Evolutionary conservation across 179 eudicot genomes (phyloP).

Genomic region (Dionaea muscipula): DNA sequence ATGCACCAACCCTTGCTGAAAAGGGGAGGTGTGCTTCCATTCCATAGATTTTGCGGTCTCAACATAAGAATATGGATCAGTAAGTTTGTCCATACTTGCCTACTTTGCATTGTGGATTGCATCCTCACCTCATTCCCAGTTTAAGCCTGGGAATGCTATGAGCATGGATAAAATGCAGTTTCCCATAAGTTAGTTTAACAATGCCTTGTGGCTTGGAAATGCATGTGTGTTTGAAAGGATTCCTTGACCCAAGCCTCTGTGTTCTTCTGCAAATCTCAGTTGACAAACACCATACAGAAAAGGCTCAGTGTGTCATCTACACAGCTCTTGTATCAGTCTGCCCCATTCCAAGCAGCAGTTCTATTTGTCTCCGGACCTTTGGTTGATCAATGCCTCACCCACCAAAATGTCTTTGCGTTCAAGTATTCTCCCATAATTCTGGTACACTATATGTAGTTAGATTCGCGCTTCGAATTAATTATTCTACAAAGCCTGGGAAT

Average conservation of each 20-base stretch:
- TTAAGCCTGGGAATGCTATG: too few relatives aligned
- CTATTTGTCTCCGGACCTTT: constrained; percentile 74
- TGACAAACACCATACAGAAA: constrained; percentile 87
- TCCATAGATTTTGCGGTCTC: too few relatives aligned
- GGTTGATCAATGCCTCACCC: constrained; percentile 64
- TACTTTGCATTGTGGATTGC: too few relatives aligned
- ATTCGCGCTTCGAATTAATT: too few relatives aligned
- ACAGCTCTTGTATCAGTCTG: constrained; percentile 79
- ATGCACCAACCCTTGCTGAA: too few relatives aligned
- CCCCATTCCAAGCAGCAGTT: constrained; percentile 86
- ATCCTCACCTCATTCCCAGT: too few relatives aligned
- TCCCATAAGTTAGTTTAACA: too few relatives aligned
- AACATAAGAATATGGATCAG: too few relatives aligned
- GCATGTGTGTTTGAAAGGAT: not conserved
- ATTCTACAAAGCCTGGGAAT: not conserved
- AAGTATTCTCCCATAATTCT: constrained; percentile 61
- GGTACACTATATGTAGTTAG: constrained; percentile 33
- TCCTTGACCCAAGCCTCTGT: constrained; percentile 21
- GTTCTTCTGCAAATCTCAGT: constrained; percentile 24
- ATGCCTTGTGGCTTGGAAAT: too few relatives aligned
- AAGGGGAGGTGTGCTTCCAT: too few relatives aligned
- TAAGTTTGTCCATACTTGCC: too few relatives aligned
- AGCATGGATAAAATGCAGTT: too few relatives aligned
- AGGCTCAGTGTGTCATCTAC: constrained; percentile 79
- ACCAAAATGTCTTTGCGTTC: constrained; percentile 65